Evolutionary conservation across 2,329 filamentous ascomycete species (phyloP).

Genomic region (Madurella fahalii): DNA sequence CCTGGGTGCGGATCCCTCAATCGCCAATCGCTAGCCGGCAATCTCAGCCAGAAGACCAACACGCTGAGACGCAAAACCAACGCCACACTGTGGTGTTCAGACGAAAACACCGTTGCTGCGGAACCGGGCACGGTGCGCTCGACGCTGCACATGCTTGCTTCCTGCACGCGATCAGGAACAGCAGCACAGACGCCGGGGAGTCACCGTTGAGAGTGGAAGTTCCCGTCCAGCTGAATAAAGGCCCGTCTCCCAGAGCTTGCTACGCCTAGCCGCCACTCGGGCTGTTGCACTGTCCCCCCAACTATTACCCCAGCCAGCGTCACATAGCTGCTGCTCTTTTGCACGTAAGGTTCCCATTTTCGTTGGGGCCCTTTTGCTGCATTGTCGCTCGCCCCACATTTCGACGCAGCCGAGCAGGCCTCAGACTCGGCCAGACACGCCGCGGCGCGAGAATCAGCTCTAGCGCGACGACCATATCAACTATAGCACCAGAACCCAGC

Average conservation of each 20-base stretch:
- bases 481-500: not conserved
- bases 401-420: not conserved
- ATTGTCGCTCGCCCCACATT: not conserved
- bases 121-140: too few species aligned
- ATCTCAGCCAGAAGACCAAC: not conserved
- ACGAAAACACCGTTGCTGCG: too few species aligned
- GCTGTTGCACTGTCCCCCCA: too few species aligned
- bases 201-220: too few species aligned
- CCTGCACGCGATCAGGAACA: too few species aligned
- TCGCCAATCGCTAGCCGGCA: constrained; percentile 10
- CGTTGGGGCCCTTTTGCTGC: not conserved
- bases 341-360: not conserved
- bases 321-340: not conserved
- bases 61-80: not conserved
- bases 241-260: too few species aligned
- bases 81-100: not conserved
- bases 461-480: not conserved
- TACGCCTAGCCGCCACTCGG: too few species aligned
- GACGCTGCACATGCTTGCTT: too few species aligned
- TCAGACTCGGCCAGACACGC: constrained; percentile 7
- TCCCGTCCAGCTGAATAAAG: too few species aligned
- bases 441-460: too few species aligned
- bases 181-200: too few species aligned
- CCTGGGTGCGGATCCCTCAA: not conserved
- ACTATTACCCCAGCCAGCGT: too few species aligned